Conservation (phyloP, 169 alveolate genomes). For the Plasmodium sp. region DNA sequence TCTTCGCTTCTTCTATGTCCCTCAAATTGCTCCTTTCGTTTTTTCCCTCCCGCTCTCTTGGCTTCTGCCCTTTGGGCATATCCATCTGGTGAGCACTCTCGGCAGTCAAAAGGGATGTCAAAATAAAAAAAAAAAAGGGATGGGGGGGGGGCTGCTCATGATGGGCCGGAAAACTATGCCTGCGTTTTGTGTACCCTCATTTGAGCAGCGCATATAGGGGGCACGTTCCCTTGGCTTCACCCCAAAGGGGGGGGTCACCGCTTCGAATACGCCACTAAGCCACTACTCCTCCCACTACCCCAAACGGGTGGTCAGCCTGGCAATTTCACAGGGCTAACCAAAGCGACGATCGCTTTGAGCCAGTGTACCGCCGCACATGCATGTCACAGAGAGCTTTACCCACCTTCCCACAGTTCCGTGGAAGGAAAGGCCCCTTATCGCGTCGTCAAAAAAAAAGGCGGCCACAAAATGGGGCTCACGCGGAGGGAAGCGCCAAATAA, state of each 20-base stretch:
- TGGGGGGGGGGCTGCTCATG: background rate
- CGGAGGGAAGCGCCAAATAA: background rate
- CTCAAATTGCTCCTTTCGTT: background rate
- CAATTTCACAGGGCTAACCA: background rate
- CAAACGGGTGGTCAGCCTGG: background rate
- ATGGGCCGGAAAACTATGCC: background rate
- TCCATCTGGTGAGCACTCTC: background rate
- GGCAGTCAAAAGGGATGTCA: background rate
- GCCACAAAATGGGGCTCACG: background rate
- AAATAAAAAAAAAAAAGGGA: background rate
- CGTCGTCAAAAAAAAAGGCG: background rate
- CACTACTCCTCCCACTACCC: background rate
- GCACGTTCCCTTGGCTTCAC: background rate
- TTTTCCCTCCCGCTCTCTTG: background rate
- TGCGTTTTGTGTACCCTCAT: background rate
- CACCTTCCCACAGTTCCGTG: background rate
- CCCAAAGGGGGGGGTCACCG: background rate
- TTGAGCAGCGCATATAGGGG: background rate
- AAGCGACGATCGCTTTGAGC: background rate
- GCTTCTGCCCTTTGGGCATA: background rate
- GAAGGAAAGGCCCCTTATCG: background rate
- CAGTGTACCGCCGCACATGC: background rate
- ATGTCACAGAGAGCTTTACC: background rate
- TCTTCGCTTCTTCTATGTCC: slow-evolving; percentile 16
- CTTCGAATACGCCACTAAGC: too few relatives aligned